Base-by-base conservation (phyloP, 768 basidiomycete species). In the Crassisporium funariophilum region DNA sequence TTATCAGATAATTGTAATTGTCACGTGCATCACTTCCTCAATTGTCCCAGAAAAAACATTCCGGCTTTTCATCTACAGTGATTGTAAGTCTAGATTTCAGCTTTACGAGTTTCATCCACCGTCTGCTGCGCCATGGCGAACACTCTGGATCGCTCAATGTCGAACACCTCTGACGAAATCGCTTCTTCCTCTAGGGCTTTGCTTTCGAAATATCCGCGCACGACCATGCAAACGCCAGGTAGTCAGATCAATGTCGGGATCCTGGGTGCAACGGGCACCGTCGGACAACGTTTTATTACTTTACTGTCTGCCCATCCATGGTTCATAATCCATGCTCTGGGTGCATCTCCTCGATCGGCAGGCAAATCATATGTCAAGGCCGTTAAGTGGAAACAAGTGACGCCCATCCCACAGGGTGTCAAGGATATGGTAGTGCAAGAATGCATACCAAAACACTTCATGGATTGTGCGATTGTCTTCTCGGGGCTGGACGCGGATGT, bases 401-500 rank as follows among this genome's bases (percentile, higher is more conserved):
- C 77, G 0, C 84, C 83, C 1, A 87, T 98, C 51, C 95, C 95
- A 1, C 44, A 69, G 19, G 52, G 52, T 11, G 87, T 88, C 20
- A 70, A 76, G 36, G 72, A 76, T 21, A 70, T 92, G 60, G 59
- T 84, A 46, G 86, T 98, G 5, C 68, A 76, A 49, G 83, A 87
- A 52, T 99, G 97, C 73, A 72, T 72, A 39, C 82, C 92, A 3
- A 78, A 84, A 50, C 73, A 84, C 40, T 98, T 98, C 60, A 60
- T 65, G 29, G 88, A 88, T 7, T 98, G 95, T 63, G 78, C 79
- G 8, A 75, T 98, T 51, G 79, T 98, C 33, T 99, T 99, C 68
- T 95, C 91, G 0, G 97, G 97, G n/a, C 71, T 99, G 48, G 97
- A 98, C 68, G 83, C 88, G 13, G 93, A 97, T 61, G 95, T 84